phyloP scores from a whole-genome alignment of 1,284 basidiomycete genomes.

The Trametes versicolor region DNA sequence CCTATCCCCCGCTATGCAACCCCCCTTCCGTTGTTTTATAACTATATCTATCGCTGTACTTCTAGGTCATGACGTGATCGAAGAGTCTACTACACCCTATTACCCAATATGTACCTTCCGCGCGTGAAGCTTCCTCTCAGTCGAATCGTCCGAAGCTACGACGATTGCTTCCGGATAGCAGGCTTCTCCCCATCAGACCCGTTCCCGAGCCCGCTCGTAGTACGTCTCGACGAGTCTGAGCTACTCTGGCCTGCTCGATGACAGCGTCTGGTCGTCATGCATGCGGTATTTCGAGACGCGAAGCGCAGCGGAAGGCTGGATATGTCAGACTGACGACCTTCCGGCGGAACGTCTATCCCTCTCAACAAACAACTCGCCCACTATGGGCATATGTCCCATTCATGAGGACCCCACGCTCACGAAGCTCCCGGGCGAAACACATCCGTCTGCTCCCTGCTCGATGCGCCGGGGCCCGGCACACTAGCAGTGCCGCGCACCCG shows the following conservation, averaged over 20 bases:
- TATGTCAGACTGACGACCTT: background rate
- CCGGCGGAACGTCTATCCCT: background rate
- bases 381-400: background rate
- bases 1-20: constrained; percentile 20
- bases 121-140: background rate
- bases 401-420: background rate
- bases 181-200: background rate
- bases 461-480: background rate
- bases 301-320: background rate
- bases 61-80: constrained; percentile 11
- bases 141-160: background rate
- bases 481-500: too few species aligned
- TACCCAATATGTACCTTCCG: background rate
- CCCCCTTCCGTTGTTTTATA: constrained; percentile 27
- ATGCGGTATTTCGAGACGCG: background rate
- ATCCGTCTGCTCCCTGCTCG: background rate
- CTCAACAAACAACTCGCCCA: background rate
- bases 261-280: background rate
- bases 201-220: background rate
- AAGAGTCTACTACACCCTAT: constrained; percentile 16
- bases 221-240: background rate
- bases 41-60: constrained; percentile 31
- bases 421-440: background rate
- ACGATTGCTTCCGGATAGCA: background rate
- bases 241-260: background rate